phyloP scores from a whole-genome alignment of 805 yeast species.

The Candida methanosorbosa region DNA sequence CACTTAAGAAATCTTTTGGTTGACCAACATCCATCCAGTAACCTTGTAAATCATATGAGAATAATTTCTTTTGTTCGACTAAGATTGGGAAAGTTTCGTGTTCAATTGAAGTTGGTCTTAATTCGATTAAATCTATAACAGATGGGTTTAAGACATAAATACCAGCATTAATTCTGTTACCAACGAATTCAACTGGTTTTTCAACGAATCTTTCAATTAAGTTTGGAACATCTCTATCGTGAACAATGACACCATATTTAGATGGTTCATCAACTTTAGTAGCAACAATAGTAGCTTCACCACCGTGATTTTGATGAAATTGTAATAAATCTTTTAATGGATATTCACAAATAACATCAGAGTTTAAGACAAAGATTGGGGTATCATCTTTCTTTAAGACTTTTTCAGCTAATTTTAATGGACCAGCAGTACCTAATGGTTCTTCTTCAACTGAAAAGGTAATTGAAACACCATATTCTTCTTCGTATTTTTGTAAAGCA shows the following conservation, averaged over 20 bases:
- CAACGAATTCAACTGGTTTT: constrained; percentile 98
- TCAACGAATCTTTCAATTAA: constrained; percentile 98
- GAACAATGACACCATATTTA: constrained; percentile 98
- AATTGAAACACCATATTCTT: constrained; percentile 87
- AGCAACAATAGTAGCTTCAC: constrained; percentile 97
- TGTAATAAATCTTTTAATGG: constrained; percentile 89
- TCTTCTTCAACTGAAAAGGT: constrained; percentile 98
- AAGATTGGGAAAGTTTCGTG: constrained; percentile 98
- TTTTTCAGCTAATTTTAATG: constrained; percentile 92
- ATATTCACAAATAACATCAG: constrained; percentile 98
- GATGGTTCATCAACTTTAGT: constrained; percentile 99
- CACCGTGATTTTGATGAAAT: constrained; percentile 95
- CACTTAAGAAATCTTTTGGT: constrained; percentile 98
- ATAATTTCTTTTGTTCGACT: constrained; percentile 81
- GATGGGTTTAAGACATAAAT: constrained; percentile 95
- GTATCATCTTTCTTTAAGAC: constrained; percentile 89
- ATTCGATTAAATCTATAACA: constrained; percentile 91
- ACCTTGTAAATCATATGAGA: constrained; percentile 96
- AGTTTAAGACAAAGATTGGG: constrained; percentile 96
- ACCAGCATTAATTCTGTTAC: constrained; percentile 99
- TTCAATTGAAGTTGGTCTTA: constrained; percentile 98
- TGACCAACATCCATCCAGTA: constrained; percentile 99
- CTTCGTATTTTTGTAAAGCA: constrained; percentile 88
- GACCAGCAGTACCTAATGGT: constrained; percentile 99
- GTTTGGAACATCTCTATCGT: constrained; percentile 90